Percentiles rank a stretch among this genome's conserved stretches.
Conservation (phyloP, 768 basidiomycete species). For the Naganishia onofrii region DNA sequence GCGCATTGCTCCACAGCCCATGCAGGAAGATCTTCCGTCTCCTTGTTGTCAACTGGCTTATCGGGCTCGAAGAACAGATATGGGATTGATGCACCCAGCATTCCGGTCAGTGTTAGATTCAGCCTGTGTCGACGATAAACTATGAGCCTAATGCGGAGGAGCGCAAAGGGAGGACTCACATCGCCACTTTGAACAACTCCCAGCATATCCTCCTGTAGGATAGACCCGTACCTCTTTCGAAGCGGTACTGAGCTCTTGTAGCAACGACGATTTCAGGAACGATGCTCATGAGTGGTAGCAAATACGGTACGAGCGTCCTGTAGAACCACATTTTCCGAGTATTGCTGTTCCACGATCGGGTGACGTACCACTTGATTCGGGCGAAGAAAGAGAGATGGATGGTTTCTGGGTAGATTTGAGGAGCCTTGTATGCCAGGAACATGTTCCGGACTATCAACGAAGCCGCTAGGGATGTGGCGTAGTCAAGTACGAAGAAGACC, state of each 20-base stretch:
- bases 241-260: background rate
- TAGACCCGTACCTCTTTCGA: background rate
- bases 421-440: background rate
- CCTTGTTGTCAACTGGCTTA: background rate
- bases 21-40: background rate
- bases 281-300: background rate
- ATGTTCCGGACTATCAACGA: background rate
- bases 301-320: background rate
- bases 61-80: background rate
- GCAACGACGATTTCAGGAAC: background rate
- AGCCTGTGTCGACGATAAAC: background rate
- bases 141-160: background rate
- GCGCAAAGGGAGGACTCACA: background rate
- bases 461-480: background rate
- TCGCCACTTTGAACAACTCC: background rate
- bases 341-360: background rate
- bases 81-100: background rate
- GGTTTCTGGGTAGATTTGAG: slow-evolving; percentile 1
- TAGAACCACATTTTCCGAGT: slow-evolving; percentile 3
- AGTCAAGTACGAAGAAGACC: slow-evolving; percentile 2
- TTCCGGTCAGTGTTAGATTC: background rate
- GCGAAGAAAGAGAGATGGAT: background rate
- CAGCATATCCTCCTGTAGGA: background rate
- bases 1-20: background rate
- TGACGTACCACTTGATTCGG: background rate